Evolutionary conservation across 1,284 basidiomycete genomes (phyloP), one percentile per base, ranked within the genome.

Genomic region (Heliocybe sulcata): DNA sequence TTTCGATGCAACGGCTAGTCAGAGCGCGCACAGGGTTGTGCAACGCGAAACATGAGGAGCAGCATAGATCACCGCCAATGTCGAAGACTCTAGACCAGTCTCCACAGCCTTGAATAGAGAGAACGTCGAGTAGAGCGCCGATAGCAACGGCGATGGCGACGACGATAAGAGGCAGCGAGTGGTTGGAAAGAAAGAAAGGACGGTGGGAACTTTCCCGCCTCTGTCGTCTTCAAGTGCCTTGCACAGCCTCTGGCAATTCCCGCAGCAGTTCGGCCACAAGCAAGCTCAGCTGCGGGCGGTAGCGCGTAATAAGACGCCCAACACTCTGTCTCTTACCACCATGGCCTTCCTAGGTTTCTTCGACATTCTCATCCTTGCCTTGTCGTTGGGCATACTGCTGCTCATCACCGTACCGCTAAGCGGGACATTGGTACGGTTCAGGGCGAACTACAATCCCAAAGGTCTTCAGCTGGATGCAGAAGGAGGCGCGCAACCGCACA

Each of bases 401-500:
- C 54, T 64, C 35, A 60, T 73, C 27, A 63, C 69, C 11, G 82
- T 88, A 1, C 87, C 87, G 2, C 68, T 89, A 11, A 80, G 78
- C 10, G 88, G 87, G 12, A 75, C 84, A 20, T 73, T 90, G 10
- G 83, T 90, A 11, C 77, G 88, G 51, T 81, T 89, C 63, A 76
- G 88, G 68, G 87, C 88, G 23, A 89, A 90, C 63, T 90, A 88
- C 72, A 90, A 88, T 63, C 87, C 87, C 2, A 88, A 85, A 66
- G 90, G 88, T 33, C 82, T 94, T 16, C 90, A 90, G 42, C 75
- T 95, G 31, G 92, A 94, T 68, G 72, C 79, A 33, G 87, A 90
- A 64, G 87, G 86, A 22, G 84, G 79, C 54, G 83, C 81, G n/a
- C 77, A 85, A 64, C 82, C 87, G 0, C 83, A 90, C 62, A 88